Conservation (phyloP, 805 yeast species). For the Naumovozyma dairenensis region DNA sequence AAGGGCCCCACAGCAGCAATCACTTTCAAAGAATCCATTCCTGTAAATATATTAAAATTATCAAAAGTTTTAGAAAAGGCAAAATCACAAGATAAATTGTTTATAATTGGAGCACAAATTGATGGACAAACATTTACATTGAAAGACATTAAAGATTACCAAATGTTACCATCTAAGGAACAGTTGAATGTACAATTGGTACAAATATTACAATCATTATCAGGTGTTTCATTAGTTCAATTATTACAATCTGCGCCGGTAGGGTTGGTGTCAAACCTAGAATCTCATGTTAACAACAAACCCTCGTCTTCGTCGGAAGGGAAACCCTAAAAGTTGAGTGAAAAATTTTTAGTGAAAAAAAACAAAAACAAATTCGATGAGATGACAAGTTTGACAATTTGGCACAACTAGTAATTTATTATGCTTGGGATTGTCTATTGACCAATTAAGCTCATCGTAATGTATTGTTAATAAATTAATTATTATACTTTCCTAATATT, state of each 20-base stretch:
- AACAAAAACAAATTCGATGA: no score
- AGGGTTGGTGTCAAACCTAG: conserved; percentile 63
- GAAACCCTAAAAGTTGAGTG: no score
- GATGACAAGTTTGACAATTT: no score
- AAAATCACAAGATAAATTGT: conserved; percentile 61
- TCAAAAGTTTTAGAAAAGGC: conserved; percentile 50
- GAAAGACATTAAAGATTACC: conserved; percentile 48
- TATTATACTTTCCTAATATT: no score
- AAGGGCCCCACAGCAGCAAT: conserved; percentile 83
- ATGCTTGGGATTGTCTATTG: no score
- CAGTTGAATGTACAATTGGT: conserved; percentile 73
- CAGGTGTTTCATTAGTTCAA: conserved; percentile 83
- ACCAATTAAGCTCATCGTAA: no score
- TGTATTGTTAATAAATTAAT: no score
- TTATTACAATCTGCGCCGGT: conserved; percentile 67
- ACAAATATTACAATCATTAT: conserved; percentile 70
- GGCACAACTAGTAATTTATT: no score
- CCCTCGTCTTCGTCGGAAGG: no score
- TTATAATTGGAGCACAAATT: conserved; percentile 77
- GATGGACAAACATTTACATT: conserved; percentile 49
- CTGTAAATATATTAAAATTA: conserved; percentile 52
- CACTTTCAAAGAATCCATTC: conserved; percentile 58
- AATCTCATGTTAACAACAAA: conserved; percentile 38
- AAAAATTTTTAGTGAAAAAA: no score
- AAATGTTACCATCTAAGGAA: conserved; percentile 61